These are phyloP conservation scores for Anthracocystis walkeri DNA, from an alignment of 1,284 basidiomycete genomes.

Conservation along the genomic window DNA sequence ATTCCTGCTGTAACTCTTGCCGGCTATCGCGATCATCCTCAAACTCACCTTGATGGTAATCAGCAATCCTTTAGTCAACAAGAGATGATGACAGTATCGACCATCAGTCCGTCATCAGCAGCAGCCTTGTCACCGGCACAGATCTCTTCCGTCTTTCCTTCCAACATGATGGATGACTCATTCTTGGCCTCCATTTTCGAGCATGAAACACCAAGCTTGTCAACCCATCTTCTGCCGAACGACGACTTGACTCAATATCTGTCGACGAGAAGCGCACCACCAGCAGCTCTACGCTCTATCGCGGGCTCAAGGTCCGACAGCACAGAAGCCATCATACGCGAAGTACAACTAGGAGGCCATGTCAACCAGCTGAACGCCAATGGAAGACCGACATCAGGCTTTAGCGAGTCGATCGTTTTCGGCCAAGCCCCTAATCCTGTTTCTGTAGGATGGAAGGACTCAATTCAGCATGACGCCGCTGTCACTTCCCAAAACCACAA, in stretches of 20 bases:
- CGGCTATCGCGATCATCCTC: not conserved
- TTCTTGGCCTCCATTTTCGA: constrained; percentile 10
- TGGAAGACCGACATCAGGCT: no score
- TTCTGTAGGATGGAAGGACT: no score
- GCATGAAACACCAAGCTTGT: constrained; percentile 30
- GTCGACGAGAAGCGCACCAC: no score
- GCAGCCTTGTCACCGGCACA: constrained; percentile 9
- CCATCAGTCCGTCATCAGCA: constrained; percentile 7
- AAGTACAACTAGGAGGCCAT: no score
- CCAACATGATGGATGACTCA: not conserved
- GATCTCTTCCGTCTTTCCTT: not conserved
- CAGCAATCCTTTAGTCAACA: not conserved
- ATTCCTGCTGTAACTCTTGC: not conserved
- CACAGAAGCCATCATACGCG: no score
- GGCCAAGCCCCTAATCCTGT: no score
- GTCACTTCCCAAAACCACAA: no score
- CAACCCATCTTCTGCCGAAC: constrained; percentile 21
- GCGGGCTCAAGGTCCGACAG: no score
- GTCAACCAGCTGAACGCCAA: no score
- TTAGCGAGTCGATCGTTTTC: no score
- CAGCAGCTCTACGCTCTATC: no score
- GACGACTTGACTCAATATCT: constrained; percentile 23
- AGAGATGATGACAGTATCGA: not conserved
- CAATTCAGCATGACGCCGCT: no score
- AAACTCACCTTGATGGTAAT: not conserved